A percentile compares a stretch with the other conserved stretches of the same genome.
These are phyloP conservation scores for Ilyonectria sp. DNA, from an alignment of 2,329 filamentous ascomycete genomes.

Conservation along the genomic window DNA sequence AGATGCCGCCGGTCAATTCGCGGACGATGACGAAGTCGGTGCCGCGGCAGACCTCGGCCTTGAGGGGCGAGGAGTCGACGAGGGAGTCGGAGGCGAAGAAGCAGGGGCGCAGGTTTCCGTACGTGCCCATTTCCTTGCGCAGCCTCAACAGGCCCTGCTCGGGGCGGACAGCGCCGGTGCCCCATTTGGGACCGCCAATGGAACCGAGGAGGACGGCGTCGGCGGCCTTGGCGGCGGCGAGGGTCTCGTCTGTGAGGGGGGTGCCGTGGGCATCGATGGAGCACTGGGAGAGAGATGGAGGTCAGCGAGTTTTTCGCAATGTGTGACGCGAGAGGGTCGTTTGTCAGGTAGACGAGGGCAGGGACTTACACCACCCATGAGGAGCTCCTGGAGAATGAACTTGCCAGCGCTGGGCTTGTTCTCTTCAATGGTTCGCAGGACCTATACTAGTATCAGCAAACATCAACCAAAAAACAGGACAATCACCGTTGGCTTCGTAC, in stretches of 20 bases:
- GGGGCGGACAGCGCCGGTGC: slow-evolving; percentile 87
- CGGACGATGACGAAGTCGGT: slow-evolving; percentile 95
- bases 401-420: slow-evolving; percentile 77
- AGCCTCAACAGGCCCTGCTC: slow-evolving; percentile 93
- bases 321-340: slow-evolving; percentile 14
- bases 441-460: slow-evolving; percentile 61
- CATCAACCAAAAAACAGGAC: neutral
- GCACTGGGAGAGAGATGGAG: slow-evolving; percentile 67
- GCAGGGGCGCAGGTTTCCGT: slow-evolving; percentile 96
- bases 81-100: slow-evolving; percentile 93
- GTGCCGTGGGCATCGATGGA: slow-evolving; percentile 88
- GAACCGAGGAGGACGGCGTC: slow-evolving; percentile 94
- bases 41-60: slow-evolving; percentile 86
- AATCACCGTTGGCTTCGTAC: slow-evolving; percentile 60
- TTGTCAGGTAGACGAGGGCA: slow-evolving; percentile 8
- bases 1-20: slow-evolving; percentile 93
- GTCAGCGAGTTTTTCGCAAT: slow-evolving; percentile 12
- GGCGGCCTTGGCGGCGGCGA: slow-evolving; percentile 85
- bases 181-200: slow-evolving; percentile 98
- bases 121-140: slow-evolving; percentile 93
- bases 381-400: slow-evolving; percentile 92
- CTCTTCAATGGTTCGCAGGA: slow-evolving; percentile 85
- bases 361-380: slow-evolving; percentile 86
- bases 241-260: slow-evolving; percentile 86
- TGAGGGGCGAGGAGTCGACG: slow-evolving; percentile 88